phyloP scores from a whole-genome alignment of 352 stramenopile genomes.

The Phytophthora niederhauseri region DNA sequence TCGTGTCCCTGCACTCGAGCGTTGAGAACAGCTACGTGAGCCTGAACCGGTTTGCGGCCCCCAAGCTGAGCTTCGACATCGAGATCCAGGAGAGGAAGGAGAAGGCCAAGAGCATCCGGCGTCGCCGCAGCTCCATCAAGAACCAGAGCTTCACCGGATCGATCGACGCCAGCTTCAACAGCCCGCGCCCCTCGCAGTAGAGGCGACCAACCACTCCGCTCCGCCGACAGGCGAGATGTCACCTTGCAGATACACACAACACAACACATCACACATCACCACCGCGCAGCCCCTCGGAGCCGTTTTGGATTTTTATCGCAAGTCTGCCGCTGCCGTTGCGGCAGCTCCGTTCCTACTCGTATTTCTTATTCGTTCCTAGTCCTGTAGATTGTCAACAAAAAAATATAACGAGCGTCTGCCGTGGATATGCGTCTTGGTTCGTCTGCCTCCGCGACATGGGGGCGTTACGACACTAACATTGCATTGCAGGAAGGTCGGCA shows the following conservation, averaged over 20 bases:
- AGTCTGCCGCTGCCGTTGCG: conserved; percentile 10
- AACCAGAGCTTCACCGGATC: conserved; percentile 45
- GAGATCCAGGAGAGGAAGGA: conserved; percentile 80
- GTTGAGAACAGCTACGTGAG: conserved; percentile 79
- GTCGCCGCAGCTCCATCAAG: conserved; percentile 52
- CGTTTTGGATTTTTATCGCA: conserved; percentile 36
- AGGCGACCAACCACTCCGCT: neutral
- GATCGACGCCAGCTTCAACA: conserved; percentile 25
- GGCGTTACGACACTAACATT: conserved; percentile 20
- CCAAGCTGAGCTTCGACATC: conserved; percentile 68
- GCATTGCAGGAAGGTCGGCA: conserved; percentile 10
- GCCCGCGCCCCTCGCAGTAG: conserved; percentile 29
- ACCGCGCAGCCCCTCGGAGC: conserved; percentile 19
- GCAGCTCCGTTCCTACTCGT: conserved; percentile 15
- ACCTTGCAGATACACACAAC: conserved; percentile 8
- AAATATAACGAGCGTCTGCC: conserved; percentile 25
- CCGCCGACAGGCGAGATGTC: conserved; percentile 33
- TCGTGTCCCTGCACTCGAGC: conserved; percentile 58
- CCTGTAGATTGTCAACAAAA: conserved; percentile 38
- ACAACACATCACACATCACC: conserved; percentile 5
- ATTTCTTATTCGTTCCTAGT: conserved; percentile 30
- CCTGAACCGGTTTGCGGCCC: conserved; percentile 74
- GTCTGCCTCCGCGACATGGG: conserved; percentile 24
- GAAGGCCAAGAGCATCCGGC: conserved; percentile 69
- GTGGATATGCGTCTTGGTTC: conserved; percentile 18